These are phyloP conservation scores for Cercospora brassicicola DNA, from an alignment of 2,329 filamentous ascomycete genomes.

Conservation along the genomic window DNA sequence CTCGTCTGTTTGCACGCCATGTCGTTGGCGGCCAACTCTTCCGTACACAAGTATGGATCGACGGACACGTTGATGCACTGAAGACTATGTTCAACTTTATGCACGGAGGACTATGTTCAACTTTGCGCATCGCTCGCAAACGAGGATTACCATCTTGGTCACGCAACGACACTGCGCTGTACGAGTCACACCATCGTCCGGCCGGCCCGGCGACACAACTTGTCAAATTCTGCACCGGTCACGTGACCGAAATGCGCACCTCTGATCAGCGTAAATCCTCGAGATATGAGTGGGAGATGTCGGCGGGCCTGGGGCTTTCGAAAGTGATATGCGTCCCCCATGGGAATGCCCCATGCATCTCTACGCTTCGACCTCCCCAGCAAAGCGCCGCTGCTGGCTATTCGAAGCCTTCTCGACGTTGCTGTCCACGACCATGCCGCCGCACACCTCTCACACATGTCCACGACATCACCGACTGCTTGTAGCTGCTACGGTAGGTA, in stretches of 20 bases:
- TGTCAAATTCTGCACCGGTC: neutral
- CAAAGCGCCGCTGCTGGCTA: neutral
- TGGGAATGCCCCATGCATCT: too few species aligned
- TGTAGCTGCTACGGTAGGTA: neutral
- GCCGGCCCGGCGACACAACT: neutral
- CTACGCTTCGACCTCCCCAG: too few species aligned
- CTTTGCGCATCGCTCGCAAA: neutral
- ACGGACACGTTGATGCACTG: neutral
- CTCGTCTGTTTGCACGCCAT: neutral
- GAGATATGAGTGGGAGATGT: constrained; percentile 6
- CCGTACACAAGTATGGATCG: neutral
- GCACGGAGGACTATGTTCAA: neutral
- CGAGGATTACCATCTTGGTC: neutral
- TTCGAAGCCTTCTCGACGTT: neutral
- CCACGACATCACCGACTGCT: neutral
- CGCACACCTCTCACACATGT: neutral
- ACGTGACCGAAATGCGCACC: neutral
- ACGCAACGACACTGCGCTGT: neutral
- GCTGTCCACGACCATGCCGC: neutral
- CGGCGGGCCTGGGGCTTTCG: neutral
- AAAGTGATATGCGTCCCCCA: neutral
- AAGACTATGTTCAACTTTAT: neutral
- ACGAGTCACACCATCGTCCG: neutral
- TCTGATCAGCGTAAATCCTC: neutral
- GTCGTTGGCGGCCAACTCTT: neutral